phyloP scores from a whole-genome alignment of 2,329 filamentous ascomycete genomes.

The Teratosphaeriaceae sp. region DNA sequence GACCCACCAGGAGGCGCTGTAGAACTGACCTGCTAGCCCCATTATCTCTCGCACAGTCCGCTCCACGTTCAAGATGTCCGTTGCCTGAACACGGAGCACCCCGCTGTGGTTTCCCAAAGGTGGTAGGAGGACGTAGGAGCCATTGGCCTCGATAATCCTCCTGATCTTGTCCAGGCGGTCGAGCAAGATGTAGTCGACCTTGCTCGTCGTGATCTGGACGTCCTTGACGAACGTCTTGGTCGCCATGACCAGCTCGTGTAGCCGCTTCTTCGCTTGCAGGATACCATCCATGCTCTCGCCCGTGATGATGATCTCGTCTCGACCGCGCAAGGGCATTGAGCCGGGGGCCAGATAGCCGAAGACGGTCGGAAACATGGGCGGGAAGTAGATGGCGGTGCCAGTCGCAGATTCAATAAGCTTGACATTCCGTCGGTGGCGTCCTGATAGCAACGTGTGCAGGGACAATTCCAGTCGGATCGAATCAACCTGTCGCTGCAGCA shows the following conservation, averaged over 20 bases:
- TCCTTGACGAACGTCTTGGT: constrained; percentile 80
- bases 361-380: constrained; percentile 83
- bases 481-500: constrained; percentile 71
- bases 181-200: constrained; percentile 90
- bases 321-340: constrained; percentile 66
- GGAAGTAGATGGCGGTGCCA: constrained; percentile 96
- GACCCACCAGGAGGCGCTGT: constrained; percentile 94
- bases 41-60: constrained; percentile 93
- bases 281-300: constrained; percentile 82
- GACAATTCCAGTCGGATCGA: constrained; percentile 75
- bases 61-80: constrained; percentile 89
- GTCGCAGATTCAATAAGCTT: constrained; percentile 95
- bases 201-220: constrained; percentile 79
- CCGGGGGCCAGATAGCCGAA: constrained; percentile 84
- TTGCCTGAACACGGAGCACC: constrained; percentile 83
- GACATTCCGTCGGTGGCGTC: constrained; percentile 92
- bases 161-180: constrained; percentile 91
- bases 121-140: constrained; percentile 89
- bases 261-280: constrained; percentile 79
- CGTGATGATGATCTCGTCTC: constrained; percentile 91
- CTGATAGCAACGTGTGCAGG: constrained; percentile 86
- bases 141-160: constrained; percentile 95
- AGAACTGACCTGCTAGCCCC: constrained; percentile 93
- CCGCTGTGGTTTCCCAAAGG: constrained; percentile 78
- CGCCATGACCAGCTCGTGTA: constrained; percentile 75